Base-by-base conservation (phyloP, 768 basidiomycete species). In the Hygrophorus russula region DNA sequence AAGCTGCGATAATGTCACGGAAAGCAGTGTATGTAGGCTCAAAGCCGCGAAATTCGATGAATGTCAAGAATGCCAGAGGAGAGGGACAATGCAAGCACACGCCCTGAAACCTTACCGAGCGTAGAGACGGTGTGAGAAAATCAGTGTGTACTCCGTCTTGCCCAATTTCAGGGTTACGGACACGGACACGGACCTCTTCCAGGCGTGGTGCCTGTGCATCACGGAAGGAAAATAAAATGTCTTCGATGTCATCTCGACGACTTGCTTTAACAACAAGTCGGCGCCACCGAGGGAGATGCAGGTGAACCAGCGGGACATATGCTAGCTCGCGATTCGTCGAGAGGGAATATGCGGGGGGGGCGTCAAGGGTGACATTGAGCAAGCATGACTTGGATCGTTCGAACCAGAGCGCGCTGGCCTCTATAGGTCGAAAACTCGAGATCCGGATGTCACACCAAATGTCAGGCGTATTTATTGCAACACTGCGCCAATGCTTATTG, bases 361-460 rank as follows among this genome's bases (percentile, higher is more conserved):
- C 42, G 36, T 45, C 46, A 14, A 55, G 35, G 17, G 39, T 50
- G 33, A 61, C 40, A 17, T 60, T 46, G 19, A 59, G 34, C 2
- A 51, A 46, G 9, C 51, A 53, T 2, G 50, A 41, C 35, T 44
- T 41, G 0, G 64, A 65, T 24, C 58, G 54, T 24, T 57, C 52
- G 28, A 65, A 49, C 50, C 55, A 61, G n/a, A 49, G 39, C 4
- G 44, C 44, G 29, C 36, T 32, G 13, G 24, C 24, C 7, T 48
- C 24, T 19, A 55, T 44, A 4, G 48, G 30, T 9, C 34, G 20
- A 17, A 36, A 17, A 18, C 31, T 33, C 14, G 52, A 43, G 13
- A 61, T 24, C 8, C 44, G 29, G 29, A 63, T 57, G 5, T 37
- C 39, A 1, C 49, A 51, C 66, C 66, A 67, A 2, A 65, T 45